These are phyloP conservation scores for Mycosarcoma mackinlayi DNA, from an alignment of 1,284 basidiomycete genomes.

Conservation along the genomic window DNA sequence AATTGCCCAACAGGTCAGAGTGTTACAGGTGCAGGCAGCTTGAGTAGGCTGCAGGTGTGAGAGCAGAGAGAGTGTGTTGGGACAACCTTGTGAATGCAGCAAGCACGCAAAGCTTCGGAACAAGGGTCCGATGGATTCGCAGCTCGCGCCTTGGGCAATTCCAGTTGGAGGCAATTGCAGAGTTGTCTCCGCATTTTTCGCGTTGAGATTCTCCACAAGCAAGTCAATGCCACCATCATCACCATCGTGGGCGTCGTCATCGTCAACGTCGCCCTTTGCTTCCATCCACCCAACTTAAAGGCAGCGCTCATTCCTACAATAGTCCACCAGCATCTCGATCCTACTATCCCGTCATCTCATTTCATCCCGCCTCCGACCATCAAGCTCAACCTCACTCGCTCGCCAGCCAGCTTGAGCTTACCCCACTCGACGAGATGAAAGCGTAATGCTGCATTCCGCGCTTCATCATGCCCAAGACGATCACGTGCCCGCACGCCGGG, in stretches of 20 bases:
- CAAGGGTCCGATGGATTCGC: no score
- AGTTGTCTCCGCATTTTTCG: background rate
- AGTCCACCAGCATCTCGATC: background rate
- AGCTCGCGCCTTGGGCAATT: no score
- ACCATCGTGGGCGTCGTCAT: background rate
- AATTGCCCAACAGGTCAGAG: no score
- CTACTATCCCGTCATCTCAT: background rate
- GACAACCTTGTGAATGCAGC: no score
- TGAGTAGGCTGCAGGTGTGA: no score
- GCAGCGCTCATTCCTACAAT: no score
- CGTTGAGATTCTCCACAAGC: background rate
- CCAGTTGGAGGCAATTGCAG: no score
- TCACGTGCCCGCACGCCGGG: slow-evolving; percentile 43
- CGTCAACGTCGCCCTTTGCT: background rate
- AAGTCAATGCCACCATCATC: background rate
- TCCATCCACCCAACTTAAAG: background rate
- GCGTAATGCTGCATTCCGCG: background rate
- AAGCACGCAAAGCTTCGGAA: no score
- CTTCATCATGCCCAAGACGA: slow-evolving; percentile 37
- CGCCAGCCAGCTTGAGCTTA: background rate
- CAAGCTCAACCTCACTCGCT: background rate
- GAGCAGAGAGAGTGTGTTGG: no score
- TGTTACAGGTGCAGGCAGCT: no score
- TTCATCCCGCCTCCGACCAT: background rate
- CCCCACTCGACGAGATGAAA: background rate